These are phyloP conservation scores for Calendula officinalis DNA, from an alignment of 129 eudicot genomes.

Conservation along the genomic window DNA sequence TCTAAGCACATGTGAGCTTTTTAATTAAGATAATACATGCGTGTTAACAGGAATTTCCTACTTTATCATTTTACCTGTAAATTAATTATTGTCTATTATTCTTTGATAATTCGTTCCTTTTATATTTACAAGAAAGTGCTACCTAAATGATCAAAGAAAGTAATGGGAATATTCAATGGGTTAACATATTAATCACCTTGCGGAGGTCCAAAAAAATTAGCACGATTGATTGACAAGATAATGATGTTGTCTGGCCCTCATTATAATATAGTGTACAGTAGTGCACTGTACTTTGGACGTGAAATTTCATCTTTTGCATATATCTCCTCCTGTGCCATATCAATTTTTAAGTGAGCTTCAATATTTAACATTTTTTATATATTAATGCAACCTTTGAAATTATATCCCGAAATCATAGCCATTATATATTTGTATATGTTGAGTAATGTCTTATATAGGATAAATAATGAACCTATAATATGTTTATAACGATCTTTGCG, in stretches of 20 bases:
- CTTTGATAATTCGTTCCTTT: no score
- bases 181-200: background rate
- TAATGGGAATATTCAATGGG: background rate
- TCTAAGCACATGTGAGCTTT: no score
- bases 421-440: no score
- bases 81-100: no score
- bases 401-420: no score
- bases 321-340: constrained; percentile 32
- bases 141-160: background rate
- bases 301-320: constrained; percentile 38
- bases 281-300: constrained; percentile 35
- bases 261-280: constrained; percentile 22
- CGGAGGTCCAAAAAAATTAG: background rate
- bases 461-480: no score
- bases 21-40: no score
- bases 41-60: no score
- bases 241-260: constrained; percentile 22
- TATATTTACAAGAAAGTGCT: no score
- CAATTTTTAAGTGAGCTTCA: constrained; percentile 19
- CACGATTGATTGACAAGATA: constrained; percentile 40
- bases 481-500: no score
- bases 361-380: background rate
- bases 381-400: background rate
- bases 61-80: no score
- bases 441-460: no score